These are phyloP conservation scores for Prinsepia uniflora DNA, from an alignment of 306 rosid species.

Conservation along the genomic window DNA sequence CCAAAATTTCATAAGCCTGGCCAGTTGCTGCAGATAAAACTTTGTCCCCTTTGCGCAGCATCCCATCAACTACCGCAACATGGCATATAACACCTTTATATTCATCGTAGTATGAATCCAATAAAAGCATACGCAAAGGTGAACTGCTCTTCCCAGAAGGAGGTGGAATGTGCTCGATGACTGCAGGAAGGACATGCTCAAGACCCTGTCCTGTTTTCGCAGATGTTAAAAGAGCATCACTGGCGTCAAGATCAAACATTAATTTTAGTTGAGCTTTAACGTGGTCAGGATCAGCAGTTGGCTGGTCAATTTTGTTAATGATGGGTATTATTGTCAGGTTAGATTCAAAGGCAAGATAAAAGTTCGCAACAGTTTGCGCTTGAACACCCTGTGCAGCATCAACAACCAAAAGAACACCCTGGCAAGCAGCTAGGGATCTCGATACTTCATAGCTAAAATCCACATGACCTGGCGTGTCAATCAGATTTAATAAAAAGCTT, in stretches of 20 bases:
- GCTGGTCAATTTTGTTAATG: constrained; percentile 91
- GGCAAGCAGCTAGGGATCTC: constrained; percentile 92
- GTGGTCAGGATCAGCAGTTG: constrained; percentile 85
- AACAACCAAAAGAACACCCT: constrained; percentile 86
- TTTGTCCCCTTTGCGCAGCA: constrained; percentile 78
- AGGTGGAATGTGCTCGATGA: constrained; percentile 70
- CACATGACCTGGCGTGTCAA: constrained; percentile 93
- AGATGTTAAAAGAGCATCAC: constrained; percentile 75
- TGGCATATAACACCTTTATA: constrained; percentile 92
- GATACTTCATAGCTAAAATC: constrained; percentile 94
- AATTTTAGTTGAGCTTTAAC: constrained; percentile 78
- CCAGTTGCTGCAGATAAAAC: constrained; percentile 73
- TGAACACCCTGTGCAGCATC: constrained; percentile 98
- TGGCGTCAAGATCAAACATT: constrained; percentile 86
- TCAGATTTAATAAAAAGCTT: constrained; percentile 59
- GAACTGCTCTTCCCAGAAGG: constrained; percentile 66
- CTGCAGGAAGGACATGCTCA: constrained; percentile 87
- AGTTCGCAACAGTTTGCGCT: constrained; percentile 92
- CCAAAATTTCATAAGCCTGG: constrained; percentile 66
- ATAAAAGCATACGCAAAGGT: constrained; percentile 83
- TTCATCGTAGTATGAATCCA: constrained; percentile 92
- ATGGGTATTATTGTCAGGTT: constrained; percentile 69
- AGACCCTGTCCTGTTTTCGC: constrained; percentile 96
- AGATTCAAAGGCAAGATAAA: constrained; percentile 83
- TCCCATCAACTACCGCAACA: constrained; percentile 85